Evolutionary conservation across 768 basidiomycete genomes (phyloP), one percentile per base, ranked within the genome.

Genomic region (Coprinellus aureogranulatus): DNA sequence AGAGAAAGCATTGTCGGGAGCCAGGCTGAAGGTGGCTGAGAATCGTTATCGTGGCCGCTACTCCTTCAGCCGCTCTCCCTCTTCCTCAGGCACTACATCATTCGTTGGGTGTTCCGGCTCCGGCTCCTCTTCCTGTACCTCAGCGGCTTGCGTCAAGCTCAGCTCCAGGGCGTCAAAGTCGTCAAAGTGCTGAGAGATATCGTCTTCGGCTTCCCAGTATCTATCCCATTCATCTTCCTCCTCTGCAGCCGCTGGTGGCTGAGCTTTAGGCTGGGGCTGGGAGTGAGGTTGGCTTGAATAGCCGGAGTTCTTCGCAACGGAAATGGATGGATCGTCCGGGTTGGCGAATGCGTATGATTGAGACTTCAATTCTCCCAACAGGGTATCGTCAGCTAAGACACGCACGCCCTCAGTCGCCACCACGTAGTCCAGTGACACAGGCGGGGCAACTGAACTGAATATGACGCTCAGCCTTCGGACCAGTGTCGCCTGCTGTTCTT

Each of bases 391-490:
- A 25, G 61, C 57, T 16, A 66, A 40, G 25, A 57, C 60, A 37
- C 53, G 59, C 62, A 94, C 73, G 8, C 92, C 94, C 22, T 76
- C 71, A 16, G 75, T 64, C 4, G 86, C 81, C 49, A 97, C 79
- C 57, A 92, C 76, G 61, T 88, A 96, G 68, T 97, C 92, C 56
- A 90, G 68, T 12, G 86, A 87, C 18, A 72, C 74, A 1, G 87
- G 80, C 0, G 75, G 64, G 23, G 70, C 68, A 34, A 88, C 79
- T 10, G 85, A 85, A 61, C 86, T 90, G 73, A 94, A 97, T 9
- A 97, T 76, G 51, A 95, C 76, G 56, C 84, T 85, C 54, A 94
- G 70, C 40, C 88, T 81, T 39, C 94, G 82, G 54, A 95, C 77
- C 23, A 89, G 72, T 18, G 79, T 78, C 0, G 78, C 62, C 57